A percentile compares a stretch with the other conserved stretches of the same genome.
Conservation (phyloP, 257 asterid species). For the Fraxinus anomala region DNA sequence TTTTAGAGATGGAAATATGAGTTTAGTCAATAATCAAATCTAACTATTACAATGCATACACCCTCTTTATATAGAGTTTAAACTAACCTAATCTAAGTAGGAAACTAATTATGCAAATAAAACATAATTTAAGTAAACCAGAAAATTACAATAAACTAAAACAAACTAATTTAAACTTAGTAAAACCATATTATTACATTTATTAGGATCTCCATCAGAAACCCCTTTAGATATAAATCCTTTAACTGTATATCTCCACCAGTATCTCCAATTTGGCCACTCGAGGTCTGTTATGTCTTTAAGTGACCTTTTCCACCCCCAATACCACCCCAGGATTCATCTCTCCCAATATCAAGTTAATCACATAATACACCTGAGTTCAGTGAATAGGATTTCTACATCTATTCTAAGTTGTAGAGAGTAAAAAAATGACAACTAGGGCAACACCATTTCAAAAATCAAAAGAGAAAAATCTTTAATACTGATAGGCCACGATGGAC, state of each 20-base stretch:
- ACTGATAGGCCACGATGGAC: neutral
- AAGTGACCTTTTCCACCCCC: neutral
- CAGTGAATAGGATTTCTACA: neutral
- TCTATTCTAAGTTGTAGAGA: neutral
- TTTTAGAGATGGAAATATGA: too few relatives aligned
- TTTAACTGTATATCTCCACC: neutral
- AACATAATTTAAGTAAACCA: too few relatives aligned
- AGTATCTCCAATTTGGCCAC: neutral
- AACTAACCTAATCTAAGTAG: too few relatives aligned
- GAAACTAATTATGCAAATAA: too few relatives aligned
- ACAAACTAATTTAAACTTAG: too few relatives aligned
- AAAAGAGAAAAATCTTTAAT: neutral
- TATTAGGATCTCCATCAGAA: too few relatives aligned
- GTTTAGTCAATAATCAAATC: too few relatives aligned
- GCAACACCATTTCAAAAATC: neutral
- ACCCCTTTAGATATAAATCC: neutral
- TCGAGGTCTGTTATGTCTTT: neutral
- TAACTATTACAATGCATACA: too few relatives aligned
- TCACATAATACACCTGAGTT: neutral
- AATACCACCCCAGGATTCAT: neutral
- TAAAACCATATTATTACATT: too few relatives aligned
- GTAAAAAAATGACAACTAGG: neutral
- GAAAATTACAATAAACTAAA: too few relatives aligned
- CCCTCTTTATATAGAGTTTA: too few relatives aligned
- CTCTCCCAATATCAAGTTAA: neutral